These are phyloP conservation scores for Penicillium rolfsii DNA, from an alignment of 2,329 filamentous ascomycete genomes.

Conservation along the genomic window DNA sequence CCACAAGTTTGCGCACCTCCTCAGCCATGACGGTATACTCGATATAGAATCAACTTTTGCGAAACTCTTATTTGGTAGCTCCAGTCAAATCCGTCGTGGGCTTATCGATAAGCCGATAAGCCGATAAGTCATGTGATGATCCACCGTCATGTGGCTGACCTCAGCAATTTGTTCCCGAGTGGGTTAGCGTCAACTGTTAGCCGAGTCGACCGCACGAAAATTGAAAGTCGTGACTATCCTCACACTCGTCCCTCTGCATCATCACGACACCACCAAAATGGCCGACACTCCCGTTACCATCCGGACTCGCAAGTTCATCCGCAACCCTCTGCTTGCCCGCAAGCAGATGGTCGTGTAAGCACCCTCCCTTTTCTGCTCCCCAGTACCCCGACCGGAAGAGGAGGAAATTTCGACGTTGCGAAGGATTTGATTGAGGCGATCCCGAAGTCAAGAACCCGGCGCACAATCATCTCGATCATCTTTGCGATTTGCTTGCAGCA, in stretches of 20 bases:
- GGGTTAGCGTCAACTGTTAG: constrained; percentile 43
- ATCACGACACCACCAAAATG: constrained; percentile 64
- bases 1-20: constrained; percentile 46
- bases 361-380: constrained; percentile 22
- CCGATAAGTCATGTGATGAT: constrained; percentile 11
- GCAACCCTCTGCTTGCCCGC: constrained; percentile 97
- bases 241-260: constrained; percentile 28
- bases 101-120: constrained; percentile 14
- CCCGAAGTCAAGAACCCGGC: constrained; percentile 1
- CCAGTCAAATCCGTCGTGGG: not conserved
- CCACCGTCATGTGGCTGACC: constrained; percentile 17
- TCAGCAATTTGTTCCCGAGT: constrained; percentile 15
- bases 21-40: constrained; percentile 17
- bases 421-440: constrained; percentile 3
- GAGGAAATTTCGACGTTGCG: constrained; percentile 11
- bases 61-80: not conserved
- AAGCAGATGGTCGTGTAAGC: constrained; percentile 99
- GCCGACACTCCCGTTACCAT: constrained; percentile 78
- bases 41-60: not conserved
- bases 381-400: constrained; percentile 1
- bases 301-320: constrained; percentile 99
- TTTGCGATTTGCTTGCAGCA: not conserved
- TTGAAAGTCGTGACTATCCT: constrained; percentile 42
- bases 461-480: constrained; percentile 5
- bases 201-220: constrained; percentile 49